These are phyloP conservation scores for Massospora cicadina DNA, from an alignment of 371 early-diverging fungal species.

Conservation along the genomic window DNA sequence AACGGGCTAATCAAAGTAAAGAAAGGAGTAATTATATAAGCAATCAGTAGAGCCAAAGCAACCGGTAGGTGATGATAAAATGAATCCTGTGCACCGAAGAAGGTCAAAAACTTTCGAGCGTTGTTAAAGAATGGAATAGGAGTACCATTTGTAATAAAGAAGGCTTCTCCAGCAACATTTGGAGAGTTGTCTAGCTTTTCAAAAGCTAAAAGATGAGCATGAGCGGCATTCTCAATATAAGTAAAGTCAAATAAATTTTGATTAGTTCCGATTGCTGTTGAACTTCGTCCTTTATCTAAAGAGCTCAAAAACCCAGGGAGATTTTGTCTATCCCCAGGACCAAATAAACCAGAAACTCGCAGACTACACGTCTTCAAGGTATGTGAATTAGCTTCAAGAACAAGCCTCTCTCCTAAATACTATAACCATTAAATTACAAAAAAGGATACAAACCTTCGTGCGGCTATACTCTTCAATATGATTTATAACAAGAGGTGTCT, in stretches of 20 bases:
- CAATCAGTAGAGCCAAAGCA: constrained; percentile 27
- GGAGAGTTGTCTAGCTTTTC: constrained; percentile 39
- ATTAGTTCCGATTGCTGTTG: constrained; percentile 76
- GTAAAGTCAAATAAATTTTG: constrained; percentile 76
- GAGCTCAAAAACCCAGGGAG: constrained; percentile 59
- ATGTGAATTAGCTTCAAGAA: constrained; percentile 55
- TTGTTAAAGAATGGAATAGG: constrained; percentile 90
- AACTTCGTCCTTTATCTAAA: constrained; percentile 45
- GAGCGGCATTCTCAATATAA: constrained; percentile 82
- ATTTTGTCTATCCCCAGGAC: constrained; percentile 77
- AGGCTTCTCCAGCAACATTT: constrained; percentile 35
- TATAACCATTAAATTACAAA: constrained; percentile 14
- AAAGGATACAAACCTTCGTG: constrained; percentile 38
- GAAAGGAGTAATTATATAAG: constrained; percentile 25
- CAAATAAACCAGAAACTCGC: constrained; percentile 85
- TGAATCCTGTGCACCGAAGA: constrained; percentile 27
- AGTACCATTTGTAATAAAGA: constrained; percentile 80
- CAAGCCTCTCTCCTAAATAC: constrained; percentile 65
- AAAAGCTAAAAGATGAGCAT: constrained; percentile 76
- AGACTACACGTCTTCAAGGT: constrained; percentile 54
- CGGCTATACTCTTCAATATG: constrained; percentile 83
- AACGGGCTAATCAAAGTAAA: constrained; percentile 9
- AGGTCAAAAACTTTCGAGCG: constrained; percentile 40
- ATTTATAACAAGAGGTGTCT: constrained; percentile 40
- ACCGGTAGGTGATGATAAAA: constrained; percentile 24